A percentile compares a stretch with the other conserved stretches of the same genome.
phyloP scores from a whole-genome alignment of 371 early-diverging fungal genomes.

The Mortierella sp. region DNA sequence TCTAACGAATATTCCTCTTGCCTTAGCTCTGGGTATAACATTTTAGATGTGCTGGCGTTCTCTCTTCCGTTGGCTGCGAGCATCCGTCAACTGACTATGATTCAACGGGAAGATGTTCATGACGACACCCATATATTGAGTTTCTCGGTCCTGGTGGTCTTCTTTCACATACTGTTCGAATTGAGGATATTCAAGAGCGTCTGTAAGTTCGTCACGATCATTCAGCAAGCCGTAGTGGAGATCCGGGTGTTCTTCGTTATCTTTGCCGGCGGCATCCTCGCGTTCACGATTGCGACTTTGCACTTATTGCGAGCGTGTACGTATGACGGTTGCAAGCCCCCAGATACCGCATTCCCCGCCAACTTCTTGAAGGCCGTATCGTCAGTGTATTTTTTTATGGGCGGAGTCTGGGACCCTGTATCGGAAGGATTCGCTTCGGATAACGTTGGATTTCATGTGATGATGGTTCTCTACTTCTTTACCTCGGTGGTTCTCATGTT shows the following conservation, averaged over 20 bases:
- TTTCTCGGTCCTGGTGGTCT: slow-evolving; percentile 15
- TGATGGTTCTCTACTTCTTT: slow-evolving; percentile 27
- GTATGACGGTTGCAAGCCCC: background rate
- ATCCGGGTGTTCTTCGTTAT: slow-evolving; percentile 27
- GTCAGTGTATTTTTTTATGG: slow-evolving; percentile 19
- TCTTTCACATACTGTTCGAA: slow-evolving; percentile 24
- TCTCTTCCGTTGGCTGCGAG: slow-evolving; percentile 7
- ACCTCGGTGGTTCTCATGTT: slow-evolving; percentile 26
- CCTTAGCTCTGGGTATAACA: slow-evolving; percentile 23
- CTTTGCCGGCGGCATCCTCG: slow-evolving; percentile 15
- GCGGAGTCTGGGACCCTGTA: slow-evolving; percentile 10
- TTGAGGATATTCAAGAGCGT: slow-evolving; percentile 20
- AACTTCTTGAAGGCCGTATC: slow-evolving; percentile 11
- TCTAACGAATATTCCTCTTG: background rate
- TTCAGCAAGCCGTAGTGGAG: slow-evolving; percentile 12
- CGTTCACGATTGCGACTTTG: slow-evolving; percentile 19
- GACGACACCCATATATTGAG: no score
- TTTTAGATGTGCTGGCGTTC: slow-evolving; percentile 7
- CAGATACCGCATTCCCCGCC: background rate
- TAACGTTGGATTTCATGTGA: slow-evolving; percentile 15
- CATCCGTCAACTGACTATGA: slow-evolving; percentile 5
- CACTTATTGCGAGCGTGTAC: slow-evolving; percentile 16
- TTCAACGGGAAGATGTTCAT: slow-evolving; percentile 4
- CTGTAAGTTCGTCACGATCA: slow-evolving; percentile 29
- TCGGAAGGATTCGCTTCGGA: background rate